These are phyloP conservation scores for Phaffomyces antillensis DNA, from an alignment of 805 yeast genomes.

Conservation along the genomic window DNA sequence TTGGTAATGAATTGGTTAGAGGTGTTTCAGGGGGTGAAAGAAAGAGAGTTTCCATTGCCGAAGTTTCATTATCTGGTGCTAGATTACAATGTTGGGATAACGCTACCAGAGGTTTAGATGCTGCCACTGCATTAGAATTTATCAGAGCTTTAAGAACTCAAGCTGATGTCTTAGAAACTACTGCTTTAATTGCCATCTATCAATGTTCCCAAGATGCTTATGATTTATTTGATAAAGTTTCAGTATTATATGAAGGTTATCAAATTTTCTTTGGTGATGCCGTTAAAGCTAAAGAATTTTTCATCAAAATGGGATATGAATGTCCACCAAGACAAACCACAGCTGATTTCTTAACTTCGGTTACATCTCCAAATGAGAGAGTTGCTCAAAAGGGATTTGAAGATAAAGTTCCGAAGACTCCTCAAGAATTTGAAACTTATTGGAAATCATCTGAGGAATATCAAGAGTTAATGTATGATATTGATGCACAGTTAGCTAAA, in stretches of 20 bases:
- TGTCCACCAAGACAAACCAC: constrained; percentile 63
- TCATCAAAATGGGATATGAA: constrained; percentile 55
- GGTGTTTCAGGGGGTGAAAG: constrained; percentile 72
- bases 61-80: constrained; percentile 41
- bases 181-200: constrained; percentile 63
- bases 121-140: constrained; percentile 51
- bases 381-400: constrained; percentile 40
- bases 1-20: constrained; percentile 55
- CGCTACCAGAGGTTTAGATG: constrained; percentile 54
- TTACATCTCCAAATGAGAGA: constrained; percentile 63
- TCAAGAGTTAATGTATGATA: constrained; percentile 33
- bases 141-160: constrained; percentile 42
- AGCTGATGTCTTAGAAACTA: constrained; percentile 37
- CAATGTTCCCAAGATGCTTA: constrained; percentile 66
- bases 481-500: constrained; percentile 22
- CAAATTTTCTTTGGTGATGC: constrained; percentile 64
- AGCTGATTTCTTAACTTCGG: constrained; percentile 64
- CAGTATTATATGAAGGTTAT: constrained; percentile 50
- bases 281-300: constrained; percentile 45
- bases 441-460: constrained; percentile 51
- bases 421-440: constrained; percentile 51
- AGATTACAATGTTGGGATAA: constrained; percentile 46
- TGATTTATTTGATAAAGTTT: constrained; percentile 55
- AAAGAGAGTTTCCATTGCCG: constrained; percentile 63
- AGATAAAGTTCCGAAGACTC: constrained; percentile 48